Percentiles rank a stretch among this genome's conserved stretches.
Evolutionary conservation across 2,329 filamentous ascomycete species (phyloP).

Genomic region (Alternaria sp.): DNA sequence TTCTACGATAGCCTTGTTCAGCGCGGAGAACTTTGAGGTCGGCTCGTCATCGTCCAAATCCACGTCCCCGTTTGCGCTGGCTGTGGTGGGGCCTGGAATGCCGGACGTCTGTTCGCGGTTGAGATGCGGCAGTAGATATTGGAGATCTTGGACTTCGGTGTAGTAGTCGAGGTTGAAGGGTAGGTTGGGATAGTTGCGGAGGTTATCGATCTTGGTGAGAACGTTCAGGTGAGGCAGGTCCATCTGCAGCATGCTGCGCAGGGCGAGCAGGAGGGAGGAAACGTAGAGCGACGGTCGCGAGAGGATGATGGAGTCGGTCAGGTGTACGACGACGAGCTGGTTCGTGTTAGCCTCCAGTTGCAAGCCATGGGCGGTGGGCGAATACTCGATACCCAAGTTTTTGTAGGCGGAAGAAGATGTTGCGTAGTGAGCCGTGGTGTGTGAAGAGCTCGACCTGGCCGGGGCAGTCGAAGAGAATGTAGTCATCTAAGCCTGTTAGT

Average conservation of each 20-base stretch:
- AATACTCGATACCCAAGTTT: conserved; percentile 90
- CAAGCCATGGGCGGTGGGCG: conserved; percentile 34
- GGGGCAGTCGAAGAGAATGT: conserved; percentile 93
- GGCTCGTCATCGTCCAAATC: conserved; percentile 50
- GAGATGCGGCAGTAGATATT: conserved; percentile 80
- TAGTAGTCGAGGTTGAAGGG: conserved; percentile 98
- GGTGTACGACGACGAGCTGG: conserved; percentile 89
- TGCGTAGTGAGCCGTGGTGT: conserved; percentile 88
- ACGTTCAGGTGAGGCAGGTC: conserved; percentile 96
- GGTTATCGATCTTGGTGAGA: conserved; percentile 96
- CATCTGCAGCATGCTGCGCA: conserved; percentile 97
- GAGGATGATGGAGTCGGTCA: conserved; percentile 92
- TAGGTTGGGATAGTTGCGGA: conserved; percentile 80
- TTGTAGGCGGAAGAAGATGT: conserved; percentile 88
- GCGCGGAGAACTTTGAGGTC: conserved; percentile 72
- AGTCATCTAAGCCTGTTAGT: conserved; percentile 68
- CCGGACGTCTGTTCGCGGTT: conserved; percentile 69
- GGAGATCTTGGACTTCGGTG: conserved; percentile 93
- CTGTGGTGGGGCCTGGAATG: conserved; percentile 39
- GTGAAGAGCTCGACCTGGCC: conserved; percentile 98
- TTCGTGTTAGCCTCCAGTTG: conserved; percentile 29
- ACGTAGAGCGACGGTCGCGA: conserved; percentile 94
- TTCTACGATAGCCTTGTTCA: conserved; percentile 86
- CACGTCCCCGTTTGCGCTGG: conserved; percentile 49
- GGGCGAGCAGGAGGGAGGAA: conserved; percentile 87